These are phyloP conservation scores for Porcisia deanei DNA, from an alignment of 208 protist species.

Conservation along the genomic window DNA sequence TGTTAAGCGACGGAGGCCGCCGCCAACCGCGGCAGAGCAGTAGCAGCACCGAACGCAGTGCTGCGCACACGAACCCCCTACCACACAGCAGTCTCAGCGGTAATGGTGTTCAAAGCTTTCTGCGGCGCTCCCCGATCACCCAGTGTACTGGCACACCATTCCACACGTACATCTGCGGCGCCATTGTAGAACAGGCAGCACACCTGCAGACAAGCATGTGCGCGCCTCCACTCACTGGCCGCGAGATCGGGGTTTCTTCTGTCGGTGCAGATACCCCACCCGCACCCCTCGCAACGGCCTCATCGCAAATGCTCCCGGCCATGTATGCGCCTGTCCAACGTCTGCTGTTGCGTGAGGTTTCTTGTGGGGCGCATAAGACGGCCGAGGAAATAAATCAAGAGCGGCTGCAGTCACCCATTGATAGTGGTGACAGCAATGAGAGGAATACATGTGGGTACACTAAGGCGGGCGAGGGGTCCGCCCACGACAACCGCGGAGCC, in stretches of 20 bases:
- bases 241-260: neutral
- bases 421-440: neutral
- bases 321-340: slow-evolving; percentile 26
- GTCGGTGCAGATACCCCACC: slow-evolving; percentile 1
- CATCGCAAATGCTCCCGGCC: slow-evolving; percentile 13
- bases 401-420: neutral
- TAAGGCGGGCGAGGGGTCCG: neutral
- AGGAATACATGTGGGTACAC: neutral
- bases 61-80: slow-evolving; percentile 2
- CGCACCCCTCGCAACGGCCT: slow-evolving; percentile 8
- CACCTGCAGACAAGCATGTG: slow-evolving; percentile 16
- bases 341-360: slow-evolving; percentile 13
- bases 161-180: slow-evolving; percentile 29
- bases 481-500: neutral
- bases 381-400: neutral
- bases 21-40: neutral
- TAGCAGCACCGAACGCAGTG: slow-evolving; percentile 11
- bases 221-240: neutral
- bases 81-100: slow-evolving; percentile 5
- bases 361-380: neutral
- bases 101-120: slow-evolving; percentile 16
- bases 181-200: slow-evolving; percentile 32
- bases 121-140: slow-evolving; percentile 26
- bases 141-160: slow-evolving; percentile 23
- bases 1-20: neutral